Percentiles rank a stretch among this genome's conserved stretches.
These are phyloP conservation scores for Toxicodendron radicans DNA, from an alignment of 345 rosid genomes.

Conservation along the genomic window DNA sequence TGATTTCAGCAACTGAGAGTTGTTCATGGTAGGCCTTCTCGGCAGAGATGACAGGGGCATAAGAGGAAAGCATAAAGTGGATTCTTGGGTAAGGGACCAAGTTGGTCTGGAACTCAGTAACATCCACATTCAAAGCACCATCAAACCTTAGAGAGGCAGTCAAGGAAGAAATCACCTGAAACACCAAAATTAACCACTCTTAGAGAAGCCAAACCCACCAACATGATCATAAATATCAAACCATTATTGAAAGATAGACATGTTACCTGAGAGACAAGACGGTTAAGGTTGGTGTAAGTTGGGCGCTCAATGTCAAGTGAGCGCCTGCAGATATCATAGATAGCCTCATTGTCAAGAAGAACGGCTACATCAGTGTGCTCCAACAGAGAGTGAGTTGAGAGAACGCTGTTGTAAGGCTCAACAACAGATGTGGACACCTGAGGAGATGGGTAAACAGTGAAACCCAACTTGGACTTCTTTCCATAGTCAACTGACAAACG, in stretches of 20 bases:
- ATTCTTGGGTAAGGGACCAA: conserved; percentile 82
- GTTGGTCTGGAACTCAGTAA: conserved; percentile 78
- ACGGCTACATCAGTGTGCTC: conserved; percentile 77
- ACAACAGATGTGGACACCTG: conserved; percentile 79
- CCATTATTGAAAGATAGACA: not conserved
- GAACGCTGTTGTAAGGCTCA: conserved; percentile 82
- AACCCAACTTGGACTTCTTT: conserved; percentile 72
- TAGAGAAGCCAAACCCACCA: not conserved
- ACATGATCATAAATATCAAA: not conserved
- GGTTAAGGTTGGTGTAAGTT: conserved; percentile 74
- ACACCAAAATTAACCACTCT: not conserved
- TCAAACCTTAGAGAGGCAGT: conserved; percentile 82
- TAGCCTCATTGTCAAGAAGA: conserved; percentile 55
- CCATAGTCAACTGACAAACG: conserved; percentile 75
- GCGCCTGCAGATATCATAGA: conserved; percentile 77
- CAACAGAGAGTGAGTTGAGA: conserved; percentile 69
- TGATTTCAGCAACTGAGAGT: conserved; percentile 62
- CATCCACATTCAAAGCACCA: conserved; percentile 79
- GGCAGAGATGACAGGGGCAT: conserved; percentile 74
- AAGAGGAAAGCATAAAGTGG: conserved; percentile 84
- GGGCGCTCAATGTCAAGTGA: conserved; percentile 75
- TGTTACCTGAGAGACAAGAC: conserved; percentile 68
- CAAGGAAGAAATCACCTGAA: conserved; percentile 67
- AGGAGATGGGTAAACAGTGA: conserved; percentile 80
- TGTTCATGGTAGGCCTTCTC: conserved; percentile 57